Conservation (phyloP, 371 early-diverging fungal species). For the Circinella minor region DNA sequence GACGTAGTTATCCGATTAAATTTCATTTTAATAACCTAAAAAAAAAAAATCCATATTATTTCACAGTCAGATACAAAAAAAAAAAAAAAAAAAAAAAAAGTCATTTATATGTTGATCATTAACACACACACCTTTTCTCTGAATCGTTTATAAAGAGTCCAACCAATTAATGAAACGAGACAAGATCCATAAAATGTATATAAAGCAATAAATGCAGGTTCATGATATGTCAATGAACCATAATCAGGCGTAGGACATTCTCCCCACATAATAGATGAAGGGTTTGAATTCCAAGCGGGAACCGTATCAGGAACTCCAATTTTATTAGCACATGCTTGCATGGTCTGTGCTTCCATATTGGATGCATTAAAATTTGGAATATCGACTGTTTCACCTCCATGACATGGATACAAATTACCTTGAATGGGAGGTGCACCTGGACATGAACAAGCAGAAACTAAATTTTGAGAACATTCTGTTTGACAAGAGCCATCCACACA, state of each 20-base stretch:
- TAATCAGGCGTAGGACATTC: slow-evolving; percentile 54
- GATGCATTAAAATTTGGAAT: slow-evolving; percentile 48
- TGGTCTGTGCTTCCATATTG: slow-evolving; percentile 46
- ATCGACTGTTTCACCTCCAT: slow-evolving; percentile 26
- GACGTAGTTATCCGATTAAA: neutral
- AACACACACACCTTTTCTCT: slow-evolving; percentile 28
- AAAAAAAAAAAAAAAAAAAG: too few relatives aligned
- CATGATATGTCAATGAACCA: slow-evolving; percentile 46
- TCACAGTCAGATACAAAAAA: too few relatives aligned
- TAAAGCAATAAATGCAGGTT: slow-evolving; percentile 53
- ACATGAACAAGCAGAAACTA: slow-evolving; percentile 43
- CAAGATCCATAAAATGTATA: slow-evolving; percentile 66
- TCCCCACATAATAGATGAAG: slow-evolving; percentile 49
- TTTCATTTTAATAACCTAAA: neutral
- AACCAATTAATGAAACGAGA: slow-evolving; percentile 51
- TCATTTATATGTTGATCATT: too few relatives aligned
- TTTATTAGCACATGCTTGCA: slow-evolving; percentile 38
- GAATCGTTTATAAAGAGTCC: slow-evolving; percentile 62
- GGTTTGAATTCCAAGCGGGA: slow-evolving; percentile 43
- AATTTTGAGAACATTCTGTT: slow-evolving; percentile 31
- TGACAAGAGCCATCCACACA: slow-evolving; percentile 61
- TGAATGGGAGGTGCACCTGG: slow-evolving; percentile 41
- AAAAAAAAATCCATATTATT: neutral
- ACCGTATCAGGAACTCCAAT: slow-evolving; percentile 29
- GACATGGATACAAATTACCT: slow-evolving; percentile 34